Conservation (phyloP, 2,329 filamentous ascomycete species). For the Colletotrichum plurivorum region DNA sequence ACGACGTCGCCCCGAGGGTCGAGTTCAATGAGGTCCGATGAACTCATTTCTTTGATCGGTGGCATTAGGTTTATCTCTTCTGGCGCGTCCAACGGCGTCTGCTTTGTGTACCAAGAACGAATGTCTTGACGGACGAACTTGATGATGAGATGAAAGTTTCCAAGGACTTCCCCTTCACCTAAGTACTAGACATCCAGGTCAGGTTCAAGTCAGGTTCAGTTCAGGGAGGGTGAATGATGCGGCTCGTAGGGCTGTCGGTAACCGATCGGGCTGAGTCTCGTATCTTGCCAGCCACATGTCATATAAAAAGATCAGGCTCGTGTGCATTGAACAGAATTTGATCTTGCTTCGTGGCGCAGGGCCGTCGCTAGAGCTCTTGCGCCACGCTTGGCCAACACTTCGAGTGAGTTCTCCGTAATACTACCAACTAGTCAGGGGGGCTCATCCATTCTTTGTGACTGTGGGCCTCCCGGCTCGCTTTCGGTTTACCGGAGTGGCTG, state of each 20-base stretch:
- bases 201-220: background rate
- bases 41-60: slow-evolving; percentile 7
- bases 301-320: slow-evolving; percentile 19
- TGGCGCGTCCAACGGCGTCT: too few species aligned
- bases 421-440: slow-evolving; percentile 1
- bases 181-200: background rate
- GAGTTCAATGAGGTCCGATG: slow-evolving; percentile 20
- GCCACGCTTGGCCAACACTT: slow-evolving; percentile 31
- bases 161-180: slow-evolving; percentile 3
- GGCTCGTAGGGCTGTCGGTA: slow-evolving; percentile 14
- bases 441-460: slow-evolving; percentile 15
- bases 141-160: background rate
- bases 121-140: background rate
- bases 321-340: slow-evolving; percentile 23
- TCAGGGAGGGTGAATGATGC: background rate
- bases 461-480: slow-evolving; percentile 5
- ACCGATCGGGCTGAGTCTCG: slow-evolving; percentile 17
- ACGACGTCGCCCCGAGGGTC: slow-evolving; percentile 24
- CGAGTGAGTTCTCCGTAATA: too few species aligned
- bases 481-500: background rate
- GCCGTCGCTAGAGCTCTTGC: slow-evolving; percentile 17
- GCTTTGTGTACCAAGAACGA: background rate
- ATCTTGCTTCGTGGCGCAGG: slow-evolving; percentile 26
- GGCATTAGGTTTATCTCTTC: slow-evolving; percentile 9
- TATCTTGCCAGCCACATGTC: slow-evolving; percentile 19